Evolutionary conservation across 805 yeast genomes (phyloP), one percentile per base, ranked within the genome.

Genomic region (Lipomyces lipofer): DNA sequence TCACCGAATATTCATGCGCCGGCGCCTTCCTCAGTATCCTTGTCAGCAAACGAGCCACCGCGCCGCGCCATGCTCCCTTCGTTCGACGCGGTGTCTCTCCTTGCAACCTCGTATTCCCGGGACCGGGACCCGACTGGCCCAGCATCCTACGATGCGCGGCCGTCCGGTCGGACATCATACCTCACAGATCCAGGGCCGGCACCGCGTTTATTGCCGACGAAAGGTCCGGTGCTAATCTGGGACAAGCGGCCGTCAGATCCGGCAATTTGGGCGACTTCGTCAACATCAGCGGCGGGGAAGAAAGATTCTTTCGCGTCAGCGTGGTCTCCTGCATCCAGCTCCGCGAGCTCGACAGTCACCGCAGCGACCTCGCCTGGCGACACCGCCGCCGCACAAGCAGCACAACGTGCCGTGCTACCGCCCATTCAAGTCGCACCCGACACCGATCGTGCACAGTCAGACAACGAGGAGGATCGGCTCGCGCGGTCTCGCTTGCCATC

Each of bases 41-140:
- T n/a, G n/a, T n/a, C n/a, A n/a, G 35, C 35, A 12, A n/a, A 30
- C 35, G 12, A 30, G 13, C n/a, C 35, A 19, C 22, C 47, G 12
- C 47, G 53, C 19, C 43, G 49, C 13, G 49, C 49, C 2, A 12
- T 21, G 6, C 49, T 43, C n/a, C 47, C 53, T 22, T 32, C 43
- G 29, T 5, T 50, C 27, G 43, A 32, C n/a, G 13, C 36, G n/a
- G 22, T 43, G 43, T 15, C 53, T 25, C 13, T 28, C 49, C 33
- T 29, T 24, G 21, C 40, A 12, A 25, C 35, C n/a, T 29, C 47
- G 42, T 40, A 38, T 28, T 24, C 48, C 21, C 27, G 44, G 9
- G 19, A 36, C 40, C 40, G 5, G n/a, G n/a, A n/a, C n/a, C 40
- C 24, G 25, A 22, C 40, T 36, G 40, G 22, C 6, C 19, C 7